Evolutionary conservation across 1,139 yeast species (phyloP).

Genomic region (Debaryomyces subglobosus): DNA sequence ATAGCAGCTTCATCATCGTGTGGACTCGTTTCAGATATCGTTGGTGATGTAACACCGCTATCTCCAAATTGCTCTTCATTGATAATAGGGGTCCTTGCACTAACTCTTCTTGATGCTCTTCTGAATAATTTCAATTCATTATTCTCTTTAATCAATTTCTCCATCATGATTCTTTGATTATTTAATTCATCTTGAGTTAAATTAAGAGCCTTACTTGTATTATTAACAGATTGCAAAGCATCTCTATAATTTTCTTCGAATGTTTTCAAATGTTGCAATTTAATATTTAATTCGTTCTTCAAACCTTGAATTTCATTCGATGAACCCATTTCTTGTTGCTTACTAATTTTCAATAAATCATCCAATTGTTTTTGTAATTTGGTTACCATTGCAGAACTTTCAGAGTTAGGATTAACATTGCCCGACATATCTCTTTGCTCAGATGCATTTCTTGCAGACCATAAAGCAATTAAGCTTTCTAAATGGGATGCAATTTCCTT

Average conservation of each 20-base stretch:
- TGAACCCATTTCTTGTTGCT: slow-evolving; percentile 40
- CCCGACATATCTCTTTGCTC: slow-evolving; percentile 18
- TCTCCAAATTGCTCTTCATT: slow-evolving; percentile 16
- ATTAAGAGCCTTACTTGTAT: slow-evolving; percentile 74
- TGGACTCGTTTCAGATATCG: slow-evolving; percentile 18
- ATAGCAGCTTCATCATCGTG: slow-evolving; percentile 53
- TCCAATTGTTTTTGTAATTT: slow-evolving; percentile 54
- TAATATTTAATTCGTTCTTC: slow-evolving; percentile 36
- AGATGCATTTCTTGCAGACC: slow-evolving; percentile 27
- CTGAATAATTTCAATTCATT: slow-evolving; percentile 66
- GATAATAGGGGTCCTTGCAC: slow-evolving; percentile 31
- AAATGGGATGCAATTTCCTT: slow-evolving; percentile 44
- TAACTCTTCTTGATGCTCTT: slow-evolving; percentile 42
- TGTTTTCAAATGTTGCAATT: slow-evolving; percentile 37
- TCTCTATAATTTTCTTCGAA: slow-evolving; percentile 64
- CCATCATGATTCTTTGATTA: slow-evolving; percentile 59
- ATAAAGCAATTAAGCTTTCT: slow-evolving; percentile 40
- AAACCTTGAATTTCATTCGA: slow-evolving; percentile 38
- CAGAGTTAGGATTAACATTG: slow-evolving; percentile 15
- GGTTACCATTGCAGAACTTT: slow-evolving; percentile 30
- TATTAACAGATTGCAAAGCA: slow-evolving; percentile 71
- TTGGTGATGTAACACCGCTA: slow-evolving; percentile 14
- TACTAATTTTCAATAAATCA: slow-evolving; percentile 43
- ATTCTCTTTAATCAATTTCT: slow-evolving; percentile 62
- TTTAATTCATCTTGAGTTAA: slow-evolving; percentile 72